phyloP scores from a whole-genome alignment of 306 rosid genomes.

The Cucumis hystrix region DNA sequence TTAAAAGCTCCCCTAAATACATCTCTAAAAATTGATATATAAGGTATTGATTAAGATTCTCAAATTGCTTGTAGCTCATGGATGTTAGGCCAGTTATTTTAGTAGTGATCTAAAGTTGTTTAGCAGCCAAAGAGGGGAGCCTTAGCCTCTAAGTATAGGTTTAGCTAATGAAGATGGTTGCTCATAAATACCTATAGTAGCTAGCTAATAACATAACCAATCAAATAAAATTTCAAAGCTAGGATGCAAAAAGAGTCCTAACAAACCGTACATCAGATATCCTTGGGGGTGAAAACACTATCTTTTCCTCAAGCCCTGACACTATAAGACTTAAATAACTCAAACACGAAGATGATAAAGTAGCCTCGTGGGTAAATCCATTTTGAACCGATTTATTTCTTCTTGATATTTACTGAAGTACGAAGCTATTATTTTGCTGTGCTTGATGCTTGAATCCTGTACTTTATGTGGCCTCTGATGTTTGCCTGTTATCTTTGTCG shows the following conservation, averaged over 20 bases:
- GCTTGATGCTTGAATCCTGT: background rate
- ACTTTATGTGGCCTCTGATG: background rate
- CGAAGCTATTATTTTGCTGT: background rate
- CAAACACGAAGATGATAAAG: background rate
- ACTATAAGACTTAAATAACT: background rate
- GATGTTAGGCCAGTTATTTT: background rate
- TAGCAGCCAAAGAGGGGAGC: background rate
- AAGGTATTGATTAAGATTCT: no score
- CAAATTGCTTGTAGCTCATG: background rate
- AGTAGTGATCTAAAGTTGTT: no score
- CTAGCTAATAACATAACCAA: no score
- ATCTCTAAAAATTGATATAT: background rate
- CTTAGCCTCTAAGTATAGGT: background rate
- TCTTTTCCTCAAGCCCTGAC: no score
- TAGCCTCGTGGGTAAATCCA: background rate
- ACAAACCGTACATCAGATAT: background rate
- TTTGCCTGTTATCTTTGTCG: background rate
- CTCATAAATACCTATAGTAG: background rate
- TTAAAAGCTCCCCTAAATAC: background rate
- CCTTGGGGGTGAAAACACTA: background rate
- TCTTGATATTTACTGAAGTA: background rate
- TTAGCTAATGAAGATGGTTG: background rate
- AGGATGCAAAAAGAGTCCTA: background rate
- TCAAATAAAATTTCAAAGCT: no score
- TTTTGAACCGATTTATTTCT: background rate